Evolutionary conservation across 805 yeast genomes (phyloP).

Genomic region (Starmerella floris): DNA sequence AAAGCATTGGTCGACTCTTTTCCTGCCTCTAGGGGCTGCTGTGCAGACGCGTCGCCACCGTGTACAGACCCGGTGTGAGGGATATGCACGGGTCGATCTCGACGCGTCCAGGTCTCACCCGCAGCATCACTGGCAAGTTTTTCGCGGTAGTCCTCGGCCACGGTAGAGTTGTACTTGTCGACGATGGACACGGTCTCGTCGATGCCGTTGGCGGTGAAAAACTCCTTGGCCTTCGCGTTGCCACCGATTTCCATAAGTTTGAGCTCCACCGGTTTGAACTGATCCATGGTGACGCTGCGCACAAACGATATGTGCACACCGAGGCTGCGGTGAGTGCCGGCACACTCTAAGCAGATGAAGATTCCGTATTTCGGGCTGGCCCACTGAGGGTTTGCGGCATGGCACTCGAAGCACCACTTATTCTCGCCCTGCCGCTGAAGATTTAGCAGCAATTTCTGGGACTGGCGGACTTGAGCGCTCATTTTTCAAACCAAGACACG

Average conservation of each 20-base stretch:
- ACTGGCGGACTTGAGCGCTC: conserved; percentile 24
- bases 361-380: conserved; percentile 97
- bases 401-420: conserved; percentile 86
- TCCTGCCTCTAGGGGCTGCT: background rate
- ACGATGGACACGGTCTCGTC: conserved; percentile 51
- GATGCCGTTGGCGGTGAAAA: conserved; percentile 59
- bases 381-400: conserved; percentile 97
- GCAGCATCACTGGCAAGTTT: conserved; percentile 62
- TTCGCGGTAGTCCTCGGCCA: conserved; percentile 89
- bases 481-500: too few species aligned
- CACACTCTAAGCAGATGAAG: conserved; percentile 94
- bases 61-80: conserved; percentile 15
- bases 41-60: background rate
- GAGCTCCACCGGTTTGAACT: conserved; percentile 86
- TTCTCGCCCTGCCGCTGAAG: conserved; percentile 73
- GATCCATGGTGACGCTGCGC: conserved; percentile 95
- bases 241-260: conserved; percentile 91
- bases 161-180: conserved; percentile 70
- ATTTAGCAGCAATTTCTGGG: conserved; percentile 44
- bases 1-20: conserved; percentile 2
- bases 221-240: conserved; percentile 57
- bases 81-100: conserved; percentile 26
- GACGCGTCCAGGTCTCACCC: conserved; percentile 54
- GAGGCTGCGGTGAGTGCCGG: conserved; percentile 82
- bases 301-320: conserved; percentile 97